A percentile compares a stretch with the other conserved stretches of the same genome.
Conservation (phyloP, 768 basidiomycete species). For the Phylloporus arenicola region DNA sequence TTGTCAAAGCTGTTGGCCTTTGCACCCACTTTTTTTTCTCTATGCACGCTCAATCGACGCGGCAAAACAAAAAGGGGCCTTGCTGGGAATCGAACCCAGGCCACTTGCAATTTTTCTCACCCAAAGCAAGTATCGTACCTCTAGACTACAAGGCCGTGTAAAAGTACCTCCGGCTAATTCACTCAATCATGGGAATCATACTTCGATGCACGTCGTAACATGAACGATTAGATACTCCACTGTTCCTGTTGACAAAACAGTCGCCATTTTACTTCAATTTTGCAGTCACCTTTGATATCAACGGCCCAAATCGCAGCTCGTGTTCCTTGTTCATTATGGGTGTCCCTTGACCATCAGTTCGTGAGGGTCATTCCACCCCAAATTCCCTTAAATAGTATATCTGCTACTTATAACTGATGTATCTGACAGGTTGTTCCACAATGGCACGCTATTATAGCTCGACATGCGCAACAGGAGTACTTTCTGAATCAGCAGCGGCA, state of each 20-base stretch:
- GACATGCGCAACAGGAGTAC: constrained; percentile 3
- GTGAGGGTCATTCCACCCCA: background rate
- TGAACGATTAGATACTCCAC: too few species aligned
- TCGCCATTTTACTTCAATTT: background rate
- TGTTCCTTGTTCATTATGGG: too few species aligned
- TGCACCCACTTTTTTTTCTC: background rate
- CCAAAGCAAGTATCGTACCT: constrained; percentile 33
- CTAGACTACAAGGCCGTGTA: constrained; percentile 31
- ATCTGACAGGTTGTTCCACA: background rate
- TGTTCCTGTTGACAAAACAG: background rate
- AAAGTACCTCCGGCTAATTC: too few species aligned
- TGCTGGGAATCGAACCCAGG: constrained; percentile 38
- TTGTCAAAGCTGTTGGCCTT: too few species aligned
- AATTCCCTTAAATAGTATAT: background rate
- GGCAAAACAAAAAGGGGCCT: constrained; percentile 22
- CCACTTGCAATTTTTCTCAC: constrained; percentile 27
- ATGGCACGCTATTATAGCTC: constrained; percentile 12
- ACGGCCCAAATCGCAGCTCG: too few species aligned
- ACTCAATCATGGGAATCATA: background rate
- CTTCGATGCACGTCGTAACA: too few species aligned
- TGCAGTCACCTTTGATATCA: too few species aligned
- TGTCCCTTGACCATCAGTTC: background rate
- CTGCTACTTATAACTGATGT: background rate
- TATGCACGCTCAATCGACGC: too few species aligned
- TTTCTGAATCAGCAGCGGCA: background rate